phyloP scores from a whole-genome alignment of 345 rosid genomes.

The Citrus reticulata region DNA sequence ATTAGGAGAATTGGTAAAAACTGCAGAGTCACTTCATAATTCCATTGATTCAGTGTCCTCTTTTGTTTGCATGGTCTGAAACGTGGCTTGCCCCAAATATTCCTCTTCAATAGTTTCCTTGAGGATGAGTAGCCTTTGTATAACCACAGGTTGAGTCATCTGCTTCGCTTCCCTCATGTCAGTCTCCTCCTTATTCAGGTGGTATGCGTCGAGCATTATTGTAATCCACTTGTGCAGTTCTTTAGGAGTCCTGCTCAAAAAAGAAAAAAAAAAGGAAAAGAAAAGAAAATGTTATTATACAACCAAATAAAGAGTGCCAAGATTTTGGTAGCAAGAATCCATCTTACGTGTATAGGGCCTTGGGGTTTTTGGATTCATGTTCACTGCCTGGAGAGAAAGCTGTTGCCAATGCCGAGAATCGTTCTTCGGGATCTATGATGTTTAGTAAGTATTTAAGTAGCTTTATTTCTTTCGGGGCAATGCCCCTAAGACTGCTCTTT shows the following conservation, averaged over 20 bases:
- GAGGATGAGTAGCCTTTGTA: constrained; percentile 80
- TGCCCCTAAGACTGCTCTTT: constrained; percentile 84
- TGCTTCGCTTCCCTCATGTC: constrained; percentile 81
- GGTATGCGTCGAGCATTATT: constrained; percentile 84
- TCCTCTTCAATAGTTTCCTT: constrained; percentile 85
- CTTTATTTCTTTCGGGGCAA: constrained; percentile 86
- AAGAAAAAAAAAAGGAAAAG: not conserved
- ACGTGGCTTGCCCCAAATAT: constrained; percentile 46
- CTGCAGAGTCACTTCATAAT: constrained; percentile 16
- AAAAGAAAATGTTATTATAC: not conserved
- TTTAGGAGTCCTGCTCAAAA: constrained; percentile 61
- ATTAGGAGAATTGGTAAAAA: not conserved
- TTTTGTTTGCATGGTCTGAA: constrained; percentile 11
- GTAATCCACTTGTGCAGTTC: constrained; percentile 94
- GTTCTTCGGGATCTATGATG: constrained; percentile 91
- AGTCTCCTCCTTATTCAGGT: constrained; percentile 70
- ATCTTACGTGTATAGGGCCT: constrained; percentile 72
- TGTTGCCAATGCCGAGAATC: constrained; percentile 88
- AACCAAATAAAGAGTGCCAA: not conserved
- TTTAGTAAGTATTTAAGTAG: constrained; percentile 78
- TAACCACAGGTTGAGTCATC: constrained; percentile 82
- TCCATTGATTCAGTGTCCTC: constrained; percentile 30
- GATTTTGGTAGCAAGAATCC: constrained; percentile 1
- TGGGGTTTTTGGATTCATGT: constrained; percentile 65
- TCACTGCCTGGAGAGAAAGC: constrained; percentile 81